A percentile compares a stretch with the other conserved stretches of the same genome.
Conservation (phyloP, 208 protist genomes). For the Naegleria fowleri region DNA sequence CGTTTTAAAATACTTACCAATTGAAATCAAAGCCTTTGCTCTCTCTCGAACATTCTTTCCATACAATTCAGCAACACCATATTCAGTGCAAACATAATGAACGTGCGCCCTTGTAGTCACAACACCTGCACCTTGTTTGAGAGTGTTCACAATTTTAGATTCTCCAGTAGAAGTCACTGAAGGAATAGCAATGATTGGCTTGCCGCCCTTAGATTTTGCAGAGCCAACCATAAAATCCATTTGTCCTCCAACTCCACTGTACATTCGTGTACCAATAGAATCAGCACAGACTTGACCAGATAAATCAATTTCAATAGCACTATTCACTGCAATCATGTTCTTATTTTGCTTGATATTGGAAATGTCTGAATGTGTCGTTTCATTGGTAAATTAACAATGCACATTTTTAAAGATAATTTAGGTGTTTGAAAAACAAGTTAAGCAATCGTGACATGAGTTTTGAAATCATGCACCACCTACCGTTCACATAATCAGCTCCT, state of each 20-base stretch:
- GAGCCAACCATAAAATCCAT: conserved; percentile 39
- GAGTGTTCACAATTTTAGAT: conserved; percentile 40
- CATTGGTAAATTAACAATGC: conserved; percentile 11
- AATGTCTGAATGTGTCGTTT: conserved; percentile 37
- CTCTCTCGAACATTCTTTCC: conserved; percentile 43
- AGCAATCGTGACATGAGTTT: no score
- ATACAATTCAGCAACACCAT: conserved; percentile 45
- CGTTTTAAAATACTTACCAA: conserved; percentile 39
- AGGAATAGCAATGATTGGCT: conserved; percentile 12
- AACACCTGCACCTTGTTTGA: conserved; percentile 42
- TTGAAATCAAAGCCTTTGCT: conserved; percentile 42
- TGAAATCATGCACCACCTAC: no score
- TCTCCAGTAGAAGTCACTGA: conserved; percentile 36
- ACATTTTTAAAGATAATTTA: conserved; percentile 10
- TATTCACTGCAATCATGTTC: conserved; percentile 49
- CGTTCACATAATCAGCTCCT: neutral
- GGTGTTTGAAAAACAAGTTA: no score
- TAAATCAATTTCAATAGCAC: conserved; percentile 48
- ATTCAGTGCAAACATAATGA: conserved; percentile 52
- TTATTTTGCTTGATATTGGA: conserved; percentile 46
- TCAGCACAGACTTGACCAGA: conserved; percentile 51
- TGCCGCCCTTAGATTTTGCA: conserved; percentile 32
- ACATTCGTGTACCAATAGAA: conserved; percentile 42
- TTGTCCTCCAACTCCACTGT: conserved; percentile 50
- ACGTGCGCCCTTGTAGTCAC: conserved; percentile 43